phyloP scores from a whole-genome alignment of 1,284 basidiomycete genomes.

The Ustilago bromivora region DNA sequence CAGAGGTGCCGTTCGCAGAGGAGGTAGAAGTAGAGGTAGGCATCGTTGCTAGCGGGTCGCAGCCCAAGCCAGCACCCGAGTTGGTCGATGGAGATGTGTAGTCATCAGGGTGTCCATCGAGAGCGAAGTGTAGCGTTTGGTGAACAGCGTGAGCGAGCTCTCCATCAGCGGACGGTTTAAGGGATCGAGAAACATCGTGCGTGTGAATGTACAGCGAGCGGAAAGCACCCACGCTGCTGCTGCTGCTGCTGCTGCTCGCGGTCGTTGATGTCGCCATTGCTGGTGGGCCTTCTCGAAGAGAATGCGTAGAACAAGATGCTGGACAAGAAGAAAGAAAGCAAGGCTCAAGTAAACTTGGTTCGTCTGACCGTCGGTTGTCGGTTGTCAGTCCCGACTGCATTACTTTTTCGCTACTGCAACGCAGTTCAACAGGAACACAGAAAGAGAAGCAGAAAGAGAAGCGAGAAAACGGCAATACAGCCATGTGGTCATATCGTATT shows the following conservation, averaged over 20 bases:
- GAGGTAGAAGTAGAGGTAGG: slow-evolving; percentile 16
- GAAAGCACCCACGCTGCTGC: slow-evolving; percentile 13
- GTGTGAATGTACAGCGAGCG: slow-evolving; percentile 58
- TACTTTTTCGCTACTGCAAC: no score
- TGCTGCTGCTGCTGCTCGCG: background rate
- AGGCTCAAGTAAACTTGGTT: no score
- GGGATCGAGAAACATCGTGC: slow-evolving; percentile 57
- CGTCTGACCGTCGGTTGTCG: background rate
- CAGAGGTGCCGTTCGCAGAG: background rate
- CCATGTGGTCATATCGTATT: slow-evolving; percentile 5
- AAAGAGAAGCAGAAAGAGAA: background rate
- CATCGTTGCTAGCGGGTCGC: slow-evolving; percentile 45
- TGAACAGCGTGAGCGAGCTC: slow-evolving; percentile 63
- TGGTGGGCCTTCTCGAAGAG: background rate
- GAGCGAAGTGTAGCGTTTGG: slow-evolving; percentile 63
- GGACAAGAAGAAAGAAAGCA: background rate
- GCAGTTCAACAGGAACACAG: background rate
- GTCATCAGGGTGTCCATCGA: slow-evolving; percentile 61
- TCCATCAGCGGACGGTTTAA: slow-evolving; percentile 62
- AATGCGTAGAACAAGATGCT: background rate
- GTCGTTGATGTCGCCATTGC: background rate
- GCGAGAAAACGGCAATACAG: slow-evolving; percentile 22
- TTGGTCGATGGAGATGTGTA: slow-evolving; percentile 37
- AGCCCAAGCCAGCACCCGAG: slow-evolving; percentile 25
- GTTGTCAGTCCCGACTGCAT: background rate